Evolutionary conservation across 2,329 filamentous ascomycete genomes (phyloP).

Genomic region (Hymenoscyphus fructigenus): DNA sequence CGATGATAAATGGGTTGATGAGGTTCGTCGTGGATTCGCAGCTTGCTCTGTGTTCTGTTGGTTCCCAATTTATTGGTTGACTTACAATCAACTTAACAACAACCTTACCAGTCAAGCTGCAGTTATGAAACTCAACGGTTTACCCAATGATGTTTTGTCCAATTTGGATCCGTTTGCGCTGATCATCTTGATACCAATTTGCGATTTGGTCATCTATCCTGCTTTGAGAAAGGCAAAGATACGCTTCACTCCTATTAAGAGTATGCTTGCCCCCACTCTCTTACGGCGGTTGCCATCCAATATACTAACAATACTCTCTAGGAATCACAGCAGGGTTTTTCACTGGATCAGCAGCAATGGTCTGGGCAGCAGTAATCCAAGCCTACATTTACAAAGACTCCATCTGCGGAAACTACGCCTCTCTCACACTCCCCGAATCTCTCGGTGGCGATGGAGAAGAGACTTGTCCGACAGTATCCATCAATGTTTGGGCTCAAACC

Average conservation of each 20-base stretch:
- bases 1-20: slow-evolving; percentile 80
- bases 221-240: slow-evolving; percentile 61
- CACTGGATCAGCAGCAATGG: slow-evolving; percentile 61
- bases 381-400: slow-evolving; percentile 64
- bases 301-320: not conserved
- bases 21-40: slow-evolving; percentile 67
- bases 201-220: slow-evolving; percentile 70
- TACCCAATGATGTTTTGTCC: slow-evolving; percentile 75
- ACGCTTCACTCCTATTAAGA: slow-evolving; percentile 72
- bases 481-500: slow-evolving; percentile 64
- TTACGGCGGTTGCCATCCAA: not conserved
- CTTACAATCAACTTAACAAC: slow-evolving; percentile 60
- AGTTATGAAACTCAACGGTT: slow-evolving; percentile 65
- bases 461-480: slow-evolving; percentile 48
- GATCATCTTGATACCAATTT: slow-evolving; percentile 71
- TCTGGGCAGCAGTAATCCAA: slow-evolving; percentile 56
- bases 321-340: slow-evolving; percentile 69
- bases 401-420: slow-evolving; percentile 51
- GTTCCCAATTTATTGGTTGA: slow-evolving; percentile 54
- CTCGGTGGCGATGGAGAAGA: slow-evolving; percentile 45
- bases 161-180: slow-evolving; percentile 76
- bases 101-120: slow-evolving; percentile 64
- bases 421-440: slow-evolving; percentile 37
- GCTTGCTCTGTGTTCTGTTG: slow-evolving; percentile 68
- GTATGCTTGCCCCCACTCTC: not conserved